Conservation (phyloP, 352 stramenopile species). For the Peronospora farinosa region DNA sequence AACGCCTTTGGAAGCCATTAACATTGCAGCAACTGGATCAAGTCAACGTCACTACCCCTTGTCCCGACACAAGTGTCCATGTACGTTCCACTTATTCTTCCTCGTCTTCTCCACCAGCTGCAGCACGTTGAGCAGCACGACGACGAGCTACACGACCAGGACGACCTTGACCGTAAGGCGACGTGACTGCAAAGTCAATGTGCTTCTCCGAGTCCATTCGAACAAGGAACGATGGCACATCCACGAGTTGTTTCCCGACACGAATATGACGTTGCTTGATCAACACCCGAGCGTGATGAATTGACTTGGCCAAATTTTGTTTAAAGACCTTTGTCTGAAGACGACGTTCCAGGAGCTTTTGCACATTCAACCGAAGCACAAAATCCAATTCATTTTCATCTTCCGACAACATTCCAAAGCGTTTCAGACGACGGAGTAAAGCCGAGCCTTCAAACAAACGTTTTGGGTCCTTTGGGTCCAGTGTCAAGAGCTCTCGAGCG, state of each 20-base stretch:
- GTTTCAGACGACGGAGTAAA: constrained; percentile 94
- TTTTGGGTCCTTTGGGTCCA: constrained; percentile 98
- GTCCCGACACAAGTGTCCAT: not conserved
- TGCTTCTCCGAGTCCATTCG: constrained; percentile 98
- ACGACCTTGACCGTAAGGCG: constrained; percentile 95
- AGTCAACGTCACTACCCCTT: not conserved
- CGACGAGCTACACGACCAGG: constrained; percentile 94
- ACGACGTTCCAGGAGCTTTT: constrained; percentile 97
- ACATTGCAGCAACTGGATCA: not conserved
- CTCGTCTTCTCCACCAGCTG: constrained; percentile 84
- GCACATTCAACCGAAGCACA: constrained; percentile 97
- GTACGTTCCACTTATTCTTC: constrained; percentile 56
- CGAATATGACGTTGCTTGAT: constrained; percentile 99
- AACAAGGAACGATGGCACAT: constrained; percentile 98
- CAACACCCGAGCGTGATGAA: constrained; percentile 98
- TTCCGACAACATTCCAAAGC: constrained; percentile 95
- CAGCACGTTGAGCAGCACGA: constrained; percentile 89
- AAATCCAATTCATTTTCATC: constrained; percentile 98
- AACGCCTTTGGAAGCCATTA: constrained; percentile 13
- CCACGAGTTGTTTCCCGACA: constrained; percentile 98
- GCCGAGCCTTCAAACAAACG: constrained; percentile 97
- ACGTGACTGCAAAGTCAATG: constrained; percentile 98
- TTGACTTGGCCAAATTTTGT: constrained; percentile 98
- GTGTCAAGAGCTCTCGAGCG: constrained; percentile 95
- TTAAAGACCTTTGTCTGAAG: constrained; percentile 99